These are phyloP conservation scores for Teratosphaeria zuluensis DNA, from an alignment of 2,329 filamentous ascomycete genomes.

Conservation along the genomic window DNA sequence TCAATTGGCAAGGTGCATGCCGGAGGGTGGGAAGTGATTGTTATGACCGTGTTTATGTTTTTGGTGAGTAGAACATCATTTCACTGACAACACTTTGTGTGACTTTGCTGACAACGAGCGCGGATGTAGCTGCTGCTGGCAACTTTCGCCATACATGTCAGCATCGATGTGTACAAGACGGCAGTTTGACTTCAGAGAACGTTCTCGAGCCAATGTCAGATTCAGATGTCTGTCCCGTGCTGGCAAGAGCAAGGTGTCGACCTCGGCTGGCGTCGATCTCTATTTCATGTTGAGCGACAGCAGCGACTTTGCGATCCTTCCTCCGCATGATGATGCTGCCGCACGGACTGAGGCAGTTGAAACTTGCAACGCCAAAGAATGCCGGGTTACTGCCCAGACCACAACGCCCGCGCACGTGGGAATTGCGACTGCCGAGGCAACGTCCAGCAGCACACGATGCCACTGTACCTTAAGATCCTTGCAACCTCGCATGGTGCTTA, in stretches of 20 bases:
- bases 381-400: too few species aligned
- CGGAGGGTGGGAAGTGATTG: conserved; percentile 50
- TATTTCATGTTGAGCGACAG: too few species aligned
- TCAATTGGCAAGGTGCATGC: conserved; percentile 46
- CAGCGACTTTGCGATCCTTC: too few species aligned
- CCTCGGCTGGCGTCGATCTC: too few species aligned
- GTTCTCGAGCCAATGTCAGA: neutral
- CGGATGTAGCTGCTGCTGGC: conserved; percentile 6
- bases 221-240: neutral
- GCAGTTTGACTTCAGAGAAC: neutral
- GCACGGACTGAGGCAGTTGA: neutral
- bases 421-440: too few species aligned
- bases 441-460: too few species aligned
- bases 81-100: neutral
- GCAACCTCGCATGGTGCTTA: too few species aligned
- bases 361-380: neutral
- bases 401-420: too few species aligned
- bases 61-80: conserved; percentile 34
- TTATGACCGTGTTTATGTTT: conserved; percentile 37
- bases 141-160: conserved; percentile 10
- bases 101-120: neutral
- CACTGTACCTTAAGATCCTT: too few species aligned
- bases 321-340: too few species aligned
- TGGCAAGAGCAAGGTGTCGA: too few species aligned
- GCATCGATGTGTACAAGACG: conserved; percentile 7